Conservation (phyloP, 2,329 filamentous ascomycete genomes). For the Myriosclerotinia duriaeana region DNA sequence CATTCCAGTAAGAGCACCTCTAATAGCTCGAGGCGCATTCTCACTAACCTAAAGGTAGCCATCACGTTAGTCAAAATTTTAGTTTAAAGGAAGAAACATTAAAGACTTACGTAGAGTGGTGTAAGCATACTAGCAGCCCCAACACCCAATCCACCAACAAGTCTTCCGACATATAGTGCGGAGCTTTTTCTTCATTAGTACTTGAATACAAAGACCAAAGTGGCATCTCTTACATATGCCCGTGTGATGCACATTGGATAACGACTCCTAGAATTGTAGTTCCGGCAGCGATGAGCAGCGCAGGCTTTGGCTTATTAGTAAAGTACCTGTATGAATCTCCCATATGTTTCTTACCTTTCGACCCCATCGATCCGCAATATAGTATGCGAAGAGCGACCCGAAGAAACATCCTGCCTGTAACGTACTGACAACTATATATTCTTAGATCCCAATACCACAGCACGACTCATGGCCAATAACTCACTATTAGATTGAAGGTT, state of each 20-base stretch:
- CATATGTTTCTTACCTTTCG: slow-evolving; percentile 29
- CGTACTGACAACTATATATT: slow-evolving; percentile 59
- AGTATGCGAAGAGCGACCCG: slow-evolving; percentile 55
- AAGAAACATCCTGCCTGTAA: slow-evolving; percentile 68
- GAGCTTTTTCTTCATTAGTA: slow-evolving; percentile 35
- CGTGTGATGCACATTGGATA: slow-evolving; percentile 62
- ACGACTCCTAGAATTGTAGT: slow-evolving; percentile 61
- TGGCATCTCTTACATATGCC: slow-evolving; percentile 46
- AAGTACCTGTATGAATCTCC: background rate
- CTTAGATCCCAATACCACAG: background rate
- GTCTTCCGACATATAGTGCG: slow-evolving; percentile 66
- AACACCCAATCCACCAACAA: slow-evolving; percentile 51
- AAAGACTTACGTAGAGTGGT: slow-evolving; percentile 37
- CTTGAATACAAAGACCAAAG: rapidly evolving
- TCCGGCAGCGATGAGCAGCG: slow-evolving; percentile 55
- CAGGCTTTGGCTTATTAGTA: slow-evolving; percentile 29
- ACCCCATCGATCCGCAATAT: slow-evolving; percentile 42
- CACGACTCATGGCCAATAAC: background rate
- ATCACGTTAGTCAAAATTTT: slow-evolving; percentile 43
- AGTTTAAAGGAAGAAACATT: slow-evolving; percentile 26
- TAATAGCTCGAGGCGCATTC: slow-evolving; percentile 51
- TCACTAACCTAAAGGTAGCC: slow-evolving; percentile 51
- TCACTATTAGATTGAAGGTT: slow-evolving; percentile 56
- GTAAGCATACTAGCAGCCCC: slow-evolving; percentile 49
- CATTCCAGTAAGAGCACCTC: slow-evolving; percentile 51